phyloP scores from a whole-genome alignment of 148 eudicot genomes.

The Rhododendron molle region DNA sequence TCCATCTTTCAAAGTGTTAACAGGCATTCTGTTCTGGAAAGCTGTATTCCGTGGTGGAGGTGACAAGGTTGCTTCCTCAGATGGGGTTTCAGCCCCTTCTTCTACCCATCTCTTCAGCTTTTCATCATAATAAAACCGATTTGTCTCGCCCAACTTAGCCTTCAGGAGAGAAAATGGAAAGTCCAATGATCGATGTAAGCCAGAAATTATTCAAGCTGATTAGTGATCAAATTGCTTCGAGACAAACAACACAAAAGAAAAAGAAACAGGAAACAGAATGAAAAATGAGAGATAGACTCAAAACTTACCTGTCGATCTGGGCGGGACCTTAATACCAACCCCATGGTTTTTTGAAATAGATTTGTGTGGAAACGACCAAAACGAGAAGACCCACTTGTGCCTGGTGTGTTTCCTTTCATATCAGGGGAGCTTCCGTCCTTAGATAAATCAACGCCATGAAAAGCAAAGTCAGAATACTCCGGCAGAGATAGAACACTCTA shows the following conservation, averaged over 20 bases:
- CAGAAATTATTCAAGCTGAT: not conserved
- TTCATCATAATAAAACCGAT: conserved; percentile 70
- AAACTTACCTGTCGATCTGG: conserved; percentile 53
- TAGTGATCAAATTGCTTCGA: not conserved
- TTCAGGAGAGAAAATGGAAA: conserved; percentile 16
- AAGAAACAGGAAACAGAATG: not conserved
- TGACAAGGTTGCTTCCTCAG: conserved; percentile 60
- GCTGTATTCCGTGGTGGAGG: conserved; percentile 64
- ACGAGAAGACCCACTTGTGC: conserved; percentile 41
- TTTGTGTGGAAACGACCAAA: conserved; percentile 67
- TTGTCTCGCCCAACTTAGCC: conserved; percentile 75
- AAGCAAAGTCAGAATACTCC: not conserved
- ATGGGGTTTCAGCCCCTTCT: conserved; percentile 72
- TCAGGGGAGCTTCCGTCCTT: conserved; percentile 41
- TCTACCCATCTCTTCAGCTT: conserved; percentile 66
- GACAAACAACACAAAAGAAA: not conserved
- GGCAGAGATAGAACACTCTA: not conserved
- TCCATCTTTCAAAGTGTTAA: conserved; percentile 41
- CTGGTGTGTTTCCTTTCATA: conserved; percentile 41
- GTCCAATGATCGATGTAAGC: not conserved
- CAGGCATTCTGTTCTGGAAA: conserved; percentile 48
- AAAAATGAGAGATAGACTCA: not conserved
- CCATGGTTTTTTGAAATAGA: conserved; percentile 68
- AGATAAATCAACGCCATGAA: conserved; percentile 35
- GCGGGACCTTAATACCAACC: conserved; percentile 53